These are phyloP conservation scores for Angomonas ambiguus DNA, from an alignment of 208 protist genomes.

Conservation along the genomic window DNA sequence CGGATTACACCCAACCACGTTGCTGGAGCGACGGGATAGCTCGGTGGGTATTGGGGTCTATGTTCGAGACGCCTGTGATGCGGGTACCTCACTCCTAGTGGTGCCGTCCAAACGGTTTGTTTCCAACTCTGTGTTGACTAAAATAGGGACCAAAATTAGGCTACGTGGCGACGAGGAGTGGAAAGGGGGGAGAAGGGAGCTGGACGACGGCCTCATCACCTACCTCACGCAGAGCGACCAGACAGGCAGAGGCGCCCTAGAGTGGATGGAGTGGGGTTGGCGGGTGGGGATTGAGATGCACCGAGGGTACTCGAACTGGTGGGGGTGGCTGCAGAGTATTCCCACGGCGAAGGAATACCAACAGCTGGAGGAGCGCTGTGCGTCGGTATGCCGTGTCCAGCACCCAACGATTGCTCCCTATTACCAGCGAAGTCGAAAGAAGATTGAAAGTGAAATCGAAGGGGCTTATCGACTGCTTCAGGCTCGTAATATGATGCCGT, in stretches of 20 bases:
- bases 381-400: conserved; percentile 58
- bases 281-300: conserved; percentile 72
- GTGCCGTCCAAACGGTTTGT: conserved; percentile 64
- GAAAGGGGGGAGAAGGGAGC: neutral
- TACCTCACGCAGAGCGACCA: conserved; percentile 33
- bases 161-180: neutral
- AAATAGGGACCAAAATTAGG: conserved; percentile 26
- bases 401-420: conserved; percentile 57
- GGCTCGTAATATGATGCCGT: conserved; percentile 39
- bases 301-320: conserved; percentile 63
- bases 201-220: conserved; percentile 52
- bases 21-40: conserved; percentile 81
- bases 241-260: conserved; percentile 5
- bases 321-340: conserved; percentile 79
- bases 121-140: conserved; percentile 36
- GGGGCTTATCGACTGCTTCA: conserved; percentile 37
- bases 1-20: conserved; percentile 66
- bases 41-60: conserved; percentile 68
- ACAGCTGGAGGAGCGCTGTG: conserved; percentile 28
- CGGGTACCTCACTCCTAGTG: conserved; percentile 67
- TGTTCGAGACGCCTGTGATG: conserved; percentile 80
- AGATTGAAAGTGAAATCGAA: conserved; percentile 41
- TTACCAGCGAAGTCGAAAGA: conserved; percentile 24
- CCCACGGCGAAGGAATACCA: conserved; percentile 35
- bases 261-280: conserved; percentile 78